Evolutionary conservation across 2,329 filamentous ascomycete genomes (phyloP), one percentile per base, ranked within the genome.

Genomic region (Aspergillus pseudonomiae): DNA sequence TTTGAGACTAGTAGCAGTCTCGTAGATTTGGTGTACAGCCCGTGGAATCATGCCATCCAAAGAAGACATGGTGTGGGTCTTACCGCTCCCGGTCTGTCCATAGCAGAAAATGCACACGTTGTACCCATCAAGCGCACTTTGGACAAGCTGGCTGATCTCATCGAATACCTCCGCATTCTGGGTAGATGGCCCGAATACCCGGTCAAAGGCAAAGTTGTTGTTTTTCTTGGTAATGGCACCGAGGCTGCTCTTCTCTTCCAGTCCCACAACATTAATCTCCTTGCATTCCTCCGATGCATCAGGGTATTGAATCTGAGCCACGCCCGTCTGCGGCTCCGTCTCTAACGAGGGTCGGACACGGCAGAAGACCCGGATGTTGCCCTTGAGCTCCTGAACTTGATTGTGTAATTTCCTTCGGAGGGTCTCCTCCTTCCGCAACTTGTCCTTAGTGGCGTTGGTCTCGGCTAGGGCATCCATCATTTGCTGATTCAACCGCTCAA

Each of bases 31-130:
- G 68, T 92, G 88, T 9, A 96, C 95, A 3, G 95, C 94, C 9
- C 91, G 88, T 1, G 95, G 94, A 63, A 99, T 99, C 90, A 99
- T 97, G 69, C 95, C 95, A 71, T 97, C 92, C 2, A 83, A 79
- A 0, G 90, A 91, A 11, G 92, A 96, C 95, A 99, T 99, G 4
- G 95, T 98, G 75, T 90, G 92, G 0, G 95, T 99, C 83, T 99
- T 99, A 64, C 95, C 95, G 21, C 94, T 95, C 4, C 95, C 95
- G 0, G 95, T 99, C 78, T 99, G 95, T 50, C 95, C 95, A 74
- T 99, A 99, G 75, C 94, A 97, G 80, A 99, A 97, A 67, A 99
- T 98, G 79, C 94, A 98, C 58, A 99, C 95, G 70, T 98, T 99
- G 82, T 97, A 99, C 1, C 95, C 95, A 73, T 99, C 95, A 45